Percentiles rank a stretch among this genome's conserved stretches.
Conservation (phyloP, 495 filamentous ascomycete species). For the Clohesyomyces aquaticus region DNA sequence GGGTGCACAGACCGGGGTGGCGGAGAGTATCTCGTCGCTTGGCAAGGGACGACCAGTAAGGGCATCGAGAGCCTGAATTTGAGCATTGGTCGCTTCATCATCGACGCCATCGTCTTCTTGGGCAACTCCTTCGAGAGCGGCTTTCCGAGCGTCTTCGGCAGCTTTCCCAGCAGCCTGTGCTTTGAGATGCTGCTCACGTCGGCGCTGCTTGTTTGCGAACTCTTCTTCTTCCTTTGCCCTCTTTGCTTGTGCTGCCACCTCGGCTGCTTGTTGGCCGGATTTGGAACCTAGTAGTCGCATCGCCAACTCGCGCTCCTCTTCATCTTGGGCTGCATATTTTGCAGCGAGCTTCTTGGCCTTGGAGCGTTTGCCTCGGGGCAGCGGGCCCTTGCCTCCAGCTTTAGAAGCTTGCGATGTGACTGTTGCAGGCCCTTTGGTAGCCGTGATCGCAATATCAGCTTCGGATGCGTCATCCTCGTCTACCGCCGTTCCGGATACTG, state of each 20-base stretch:
- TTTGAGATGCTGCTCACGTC: conserved; percentile 76
- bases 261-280: conserved; percentile 57
- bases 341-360: conserved; percentile 86
- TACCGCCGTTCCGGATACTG: conserved; percentile 24
- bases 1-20: conserved; percentile 87
- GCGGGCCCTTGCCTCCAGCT: conserved; percentile 27
- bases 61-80: conserved; percentile 66
- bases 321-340: conserved; percentile 95
- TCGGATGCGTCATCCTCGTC: conserved; percentile 12
- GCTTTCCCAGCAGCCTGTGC: conserved; percentile 63
- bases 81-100: conserved; percentile 55
- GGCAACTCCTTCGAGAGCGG: conserved; percentile 47
- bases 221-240: conserved; percentile 62
- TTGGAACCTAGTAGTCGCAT: conserved; percentile 79
- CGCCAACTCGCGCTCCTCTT: conserved; percentile 83
- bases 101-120: conserved; percentile 52
- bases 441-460: background rate
- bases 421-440: conserved; percentile 23
- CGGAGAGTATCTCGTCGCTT: conserved; percentile 87
- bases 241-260: conserved; percentile 55
- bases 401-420: conserved; percentile 40
- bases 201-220: conserved; percentile 68
- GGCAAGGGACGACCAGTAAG: conserved; percentile 76
- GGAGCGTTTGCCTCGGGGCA: conserved; percentile 75
- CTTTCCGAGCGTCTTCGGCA: conserved; percentile 62